Evolutionary conservation across 345 rosid genomes (phyloP).

Genomic region (Euphorbia pulcherrima): DNA sequence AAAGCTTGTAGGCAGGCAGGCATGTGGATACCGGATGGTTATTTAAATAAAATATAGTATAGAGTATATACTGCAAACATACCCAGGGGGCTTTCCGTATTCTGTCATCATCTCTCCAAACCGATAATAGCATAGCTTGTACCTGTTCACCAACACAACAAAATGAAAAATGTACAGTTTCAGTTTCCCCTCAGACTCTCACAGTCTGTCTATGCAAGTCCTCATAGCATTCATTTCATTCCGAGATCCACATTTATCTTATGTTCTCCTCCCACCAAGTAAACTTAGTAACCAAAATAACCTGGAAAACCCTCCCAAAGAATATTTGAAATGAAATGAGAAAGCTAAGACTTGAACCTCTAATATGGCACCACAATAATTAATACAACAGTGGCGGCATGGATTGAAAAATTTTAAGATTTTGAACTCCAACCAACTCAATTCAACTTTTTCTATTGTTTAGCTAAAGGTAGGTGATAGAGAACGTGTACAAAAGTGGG

Average conservation of each 20-base stretch:
- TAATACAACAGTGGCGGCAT: not conserved
- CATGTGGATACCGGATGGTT: not conserved
- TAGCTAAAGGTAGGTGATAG: no score
- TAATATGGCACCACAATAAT: no score
- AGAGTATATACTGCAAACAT: no score
- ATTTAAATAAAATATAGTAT: no score
- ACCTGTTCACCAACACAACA: slow-evolving; percentile 44
- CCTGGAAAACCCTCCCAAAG: no score
- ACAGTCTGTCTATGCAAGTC: not conserved
- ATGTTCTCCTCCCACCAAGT: no score
- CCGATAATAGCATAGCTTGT: slow-evolving; percentile 89
- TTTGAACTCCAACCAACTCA: no score
- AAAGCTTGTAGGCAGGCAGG: not conserved
- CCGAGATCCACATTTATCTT: not conserved
- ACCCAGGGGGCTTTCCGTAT: slow-evolving; percentile 94
- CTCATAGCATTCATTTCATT: not conserved
- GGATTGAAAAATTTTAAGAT: no score
- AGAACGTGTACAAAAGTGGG: no score
- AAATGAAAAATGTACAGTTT: not conserved
- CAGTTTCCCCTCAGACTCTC: not conserved
- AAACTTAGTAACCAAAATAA: no score
- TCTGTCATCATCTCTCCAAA: slow-evolving; percentile 94
- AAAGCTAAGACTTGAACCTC: not conserved
- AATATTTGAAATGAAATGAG: not conserved
- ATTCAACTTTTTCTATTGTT: no score